Percentiles rank a stretch among this genome's conserved stretches.
Evolutionary conservation across 768 basidiomycete species (phyloP).

Genomic region (Phanerochaete sordida): DNA sequence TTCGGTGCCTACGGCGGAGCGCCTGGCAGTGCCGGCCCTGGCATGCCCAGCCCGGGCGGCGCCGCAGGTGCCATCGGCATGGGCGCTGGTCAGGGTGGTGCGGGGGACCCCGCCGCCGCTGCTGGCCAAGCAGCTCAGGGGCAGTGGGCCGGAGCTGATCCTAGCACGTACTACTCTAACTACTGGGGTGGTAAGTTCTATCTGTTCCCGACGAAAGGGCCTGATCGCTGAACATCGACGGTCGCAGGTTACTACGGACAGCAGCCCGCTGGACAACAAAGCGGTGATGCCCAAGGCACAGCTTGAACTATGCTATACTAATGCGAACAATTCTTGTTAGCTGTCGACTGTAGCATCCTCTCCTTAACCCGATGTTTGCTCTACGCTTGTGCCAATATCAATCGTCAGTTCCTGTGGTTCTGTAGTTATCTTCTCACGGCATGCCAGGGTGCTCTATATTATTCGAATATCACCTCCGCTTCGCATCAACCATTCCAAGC

Average conservation of each 20-base stretch:
- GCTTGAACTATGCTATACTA: slow-evolving; percentile 15
- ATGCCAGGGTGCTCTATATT: slow-evolving; percentile 6
- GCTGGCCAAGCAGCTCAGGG: slow-evolving; percentile 61
- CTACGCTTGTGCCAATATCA: slow-evolving; percentile 6
- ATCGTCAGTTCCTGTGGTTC: neutral
- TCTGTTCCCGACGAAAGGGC: neutral
- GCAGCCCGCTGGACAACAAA: slow-evolving; percentile 54
- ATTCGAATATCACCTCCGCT: neutral
- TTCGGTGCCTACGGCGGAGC: slow-evolving; percentile 64
- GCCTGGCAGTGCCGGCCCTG: slow-evolving; percentile 38
- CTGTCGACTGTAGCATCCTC: slow-evolving; percentile 12
- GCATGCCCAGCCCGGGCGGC: slow-evolving; percentile 53
- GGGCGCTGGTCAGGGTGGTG: slow-evolving; percentile 52
- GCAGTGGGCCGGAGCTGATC: slow-evolving; percentile 75
- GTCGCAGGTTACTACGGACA: slow-evolving; percentile 78
- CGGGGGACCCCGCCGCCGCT: slow-evolving; percentile 40
- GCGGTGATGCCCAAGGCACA: slow-evolving; percentile 41
- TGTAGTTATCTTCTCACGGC: neutral
- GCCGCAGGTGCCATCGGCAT: slow-evolving; percentile 55
- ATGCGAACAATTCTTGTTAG: slow-evolving; percentile 4
- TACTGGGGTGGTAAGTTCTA: slow-evolving; percentile 77
- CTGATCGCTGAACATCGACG: neutral
- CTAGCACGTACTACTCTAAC: slow-evolving; percentile 72
- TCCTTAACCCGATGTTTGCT: slow-evolving; percentile 4
- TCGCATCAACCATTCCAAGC: neutral